Conservation (phyloP, 805 yeast genomes). For the Spencermartinsiella europaea region DNA sequence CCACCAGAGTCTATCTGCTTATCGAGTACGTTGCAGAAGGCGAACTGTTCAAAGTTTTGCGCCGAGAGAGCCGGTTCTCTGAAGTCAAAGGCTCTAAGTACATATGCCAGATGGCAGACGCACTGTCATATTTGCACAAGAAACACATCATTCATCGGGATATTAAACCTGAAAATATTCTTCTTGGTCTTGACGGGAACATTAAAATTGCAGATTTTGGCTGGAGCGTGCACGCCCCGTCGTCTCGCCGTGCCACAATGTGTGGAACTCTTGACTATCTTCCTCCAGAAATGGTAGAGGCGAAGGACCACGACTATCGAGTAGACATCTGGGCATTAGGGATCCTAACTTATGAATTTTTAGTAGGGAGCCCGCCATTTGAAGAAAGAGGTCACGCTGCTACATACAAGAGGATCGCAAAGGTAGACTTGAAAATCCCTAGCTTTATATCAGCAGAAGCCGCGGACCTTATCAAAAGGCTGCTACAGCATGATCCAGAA, state of each 20-base stretch:
- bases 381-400: constrained; percentile 71
- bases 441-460: constrained; percentile 66
- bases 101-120: constrained; percentile 77
- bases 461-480: constrained; percentile 57
- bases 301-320: constrained; percentile 65
- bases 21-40: constrained; percentile 84
- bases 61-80: constrained; percentile 61
- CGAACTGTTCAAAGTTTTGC: constrained; percentile 72
- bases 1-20: constrained; percentile 71
- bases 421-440: constrained; percentile 73
- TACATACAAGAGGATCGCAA: constrained; percentile 75
- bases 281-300: constrained; percentile 93
- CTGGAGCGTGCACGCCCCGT: constrained; percentile 77
- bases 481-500: constrained; percentile 65
- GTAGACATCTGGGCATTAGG: constrained; percentile 96
- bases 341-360: constrained; percentile 73
- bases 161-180: constrained; percentile 88
- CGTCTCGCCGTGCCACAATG: constrained; percentile 64
- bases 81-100: constrained; percentile 64
- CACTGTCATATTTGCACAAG: constrained; percentile 69
- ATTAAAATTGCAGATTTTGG: constrained; percentile 92
- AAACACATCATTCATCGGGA: constrained; percentile 87
- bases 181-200: constrained; percentile 68
- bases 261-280: constrained; percentile 94
- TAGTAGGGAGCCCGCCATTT: constrained; percentile 89